Evolutionary conservation across 352 stramenopile genomes (phyloP).

Genomic region (Globisporangium perplexum): DNA sequence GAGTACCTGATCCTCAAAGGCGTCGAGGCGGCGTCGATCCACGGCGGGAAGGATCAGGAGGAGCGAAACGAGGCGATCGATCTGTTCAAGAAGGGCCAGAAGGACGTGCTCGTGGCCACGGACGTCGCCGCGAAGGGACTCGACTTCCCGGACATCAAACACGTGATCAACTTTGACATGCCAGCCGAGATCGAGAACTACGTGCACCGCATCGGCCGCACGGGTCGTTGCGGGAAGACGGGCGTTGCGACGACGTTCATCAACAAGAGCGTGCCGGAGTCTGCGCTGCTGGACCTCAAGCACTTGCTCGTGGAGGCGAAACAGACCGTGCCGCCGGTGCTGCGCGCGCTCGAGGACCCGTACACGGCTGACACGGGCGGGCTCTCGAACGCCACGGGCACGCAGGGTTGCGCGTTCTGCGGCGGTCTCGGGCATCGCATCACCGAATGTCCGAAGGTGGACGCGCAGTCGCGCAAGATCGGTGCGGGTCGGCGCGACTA

Average conservation of each 20-base stretch:
- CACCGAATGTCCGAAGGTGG: constrained; percentile 98
- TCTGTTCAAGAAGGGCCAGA: constrained; percentile 91
- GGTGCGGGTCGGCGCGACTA: constrained; percentile 92
- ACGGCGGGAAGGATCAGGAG: constrained; percentile 97
- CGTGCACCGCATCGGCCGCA: constrained; percentile 98
- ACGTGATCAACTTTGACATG: constrained; percentile 99
- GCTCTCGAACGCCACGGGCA: constrained; percentile 66
- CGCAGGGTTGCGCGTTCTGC: constrained; percentile 97
- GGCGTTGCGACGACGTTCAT: constrained; percentile 99
- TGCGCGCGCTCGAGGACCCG: constrained; percentile 97
- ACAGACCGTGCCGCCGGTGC: constrained; percentile 96
- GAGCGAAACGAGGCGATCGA: constrained; percentile 97
- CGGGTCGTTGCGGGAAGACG: constrained; percentile 97
- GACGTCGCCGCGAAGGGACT: constrained; percentile 98
- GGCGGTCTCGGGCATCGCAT: constrained; percentile 97
- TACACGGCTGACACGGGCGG: constrained; percentile 49
- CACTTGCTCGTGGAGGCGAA: constrained; percentile 98
- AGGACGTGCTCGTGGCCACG: constrained; percentile 98
- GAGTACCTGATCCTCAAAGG: constrained; percentile 98
- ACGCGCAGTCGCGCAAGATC: constrained; percentile 96
- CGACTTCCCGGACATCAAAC: constrained; percentile 99
- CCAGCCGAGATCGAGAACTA: constrained; percentile 99
- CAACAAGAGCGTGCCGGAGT: constrained; percentile 96
- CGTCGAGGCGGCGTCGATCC: constrained; percentile 94
- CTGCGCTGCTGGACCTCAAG: constrained; percentile 97